Evolutionary conservation across 2,329 filamentous ascomycete genomes (phyloP).

Genomic region (Penicillium brasilianum): DNA sequence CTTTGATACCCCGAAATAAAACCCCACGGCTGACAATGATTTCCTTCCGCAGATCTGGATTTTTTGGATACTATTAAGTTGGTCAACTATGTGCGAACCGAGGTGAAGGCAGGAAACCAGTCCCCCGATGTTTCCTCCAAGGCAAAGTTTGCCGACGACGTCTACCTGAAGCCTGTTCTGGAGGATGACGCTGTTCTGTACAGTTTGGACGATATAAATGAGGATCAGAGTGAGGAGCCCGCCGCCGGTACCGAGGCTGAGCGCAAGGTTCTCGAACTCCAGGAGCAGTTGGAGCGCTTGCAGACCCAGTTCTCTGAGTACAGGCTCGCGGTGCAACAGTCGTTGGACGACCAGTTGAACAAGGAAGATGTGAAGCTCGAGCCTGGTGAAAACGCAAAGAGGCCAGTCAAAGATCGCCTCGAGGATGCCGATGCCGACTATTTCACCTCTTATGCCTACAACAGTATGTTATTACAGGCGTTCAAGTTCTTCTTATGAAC

Average conservation of each 20-base stretch:
- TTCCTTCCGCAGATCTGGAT: slow-evolving; percentile 61
- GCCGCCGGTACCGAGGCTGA: slow-evolving; percentile 46
- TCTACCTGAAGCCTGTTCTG: slow-evolving; percentile 80
- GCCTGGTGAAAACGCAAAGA: slow-evolving; percentile 29
- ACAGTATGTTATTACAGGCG: slow-evolving; percentile 61
- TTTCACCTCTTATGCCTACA: slow-evolving; percentile 69
- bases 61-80: slow-evolving; percentile 76
- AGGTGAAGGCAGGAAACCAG: slow-evolving; percentile 52
- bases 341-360: slow-evolving; percentile 68
- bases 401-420: slow-evolving; percentile 36
- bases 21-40: slow-evolving; percentile 13
- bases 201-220: slow-evolving; percentile 76
- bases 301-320: slow-evolving; percentile 69
- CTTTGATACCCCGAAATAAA: slow-evolving; percentile 20
- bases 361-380: slow-evolving; percentile 55
- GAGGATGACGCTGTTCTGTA: slow-evolving; percentile 90
- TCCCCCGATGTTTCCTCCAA: slow-evolving; percentile 64
- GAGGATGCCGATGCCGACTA: slow-evolving; percentile 64
- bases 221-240: slow-evolving; percentile 41
- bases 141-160: slow-evolving; percentile 73
- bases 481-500: not conserved
- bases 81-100: slow-evolving; percentile 68
- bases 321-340: slow-evolving; percentile 67
- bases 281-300: slow-evolving; percentile 65
- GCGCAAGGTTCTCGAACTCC: slow-evolving; percentile 61